Conservation (phyloP, 2,329 filamentous ascomycete genomes). For the Penicillium frequentans region DNA sequence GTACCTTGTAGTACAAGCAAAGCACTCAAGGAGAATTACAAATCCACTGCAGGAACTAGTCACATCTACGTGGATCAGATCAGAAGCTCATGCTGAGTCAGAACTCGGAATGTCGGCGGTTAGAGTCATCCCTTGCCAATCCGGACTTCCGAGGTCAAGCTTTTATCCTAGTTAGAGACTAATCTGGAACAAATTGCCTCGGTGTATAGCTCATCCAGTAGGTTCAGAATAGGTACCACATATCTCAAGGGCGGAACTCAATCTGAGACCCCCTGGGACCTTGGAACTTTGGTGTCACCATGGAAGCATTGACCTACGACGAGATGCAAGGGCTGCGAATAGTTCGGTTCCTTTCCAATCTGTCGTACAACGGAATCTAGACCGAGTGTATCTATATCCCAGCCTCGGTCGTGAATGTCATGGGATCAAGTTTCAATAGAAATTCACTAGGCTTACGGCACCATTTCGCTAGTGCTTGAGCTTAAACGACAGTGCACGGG, state of each 20-base stretch:
- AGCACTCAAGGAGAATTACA: background rate
- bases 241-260: background rate
- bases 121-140: background rate
- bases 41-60: too few relatives aligned
- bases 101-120: background rate
- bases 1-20: background rate
- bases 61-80: background rate
- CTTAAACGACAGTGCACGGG: slow-evolving; percentile 17
- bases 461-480: slow-evolving; percentile 11
- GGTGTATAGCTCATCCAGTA: background rate
- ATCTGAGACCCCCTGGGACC: background rate
- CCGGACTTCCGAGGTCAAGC: background rate
- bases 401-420: background rate
- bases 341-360: background rate
- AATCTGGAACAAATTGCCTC: background rate
- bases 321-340: slow-evolving; percentile 6
- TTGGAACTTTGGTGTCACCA: background rate
- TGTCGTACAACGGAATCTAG: background rate
- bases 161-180: background rate
- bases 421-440: background rate
- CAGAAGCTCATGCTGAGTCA: background rate
- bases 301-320: background rate
- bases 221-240: background rate
- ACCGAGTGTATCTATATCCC: background rate
- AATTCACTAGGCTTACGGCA: background rate